phyloP scores from a whole-genome alignment of 2,329 filamentous ascomycete species.

The Fusarium paranaense region DNA sequence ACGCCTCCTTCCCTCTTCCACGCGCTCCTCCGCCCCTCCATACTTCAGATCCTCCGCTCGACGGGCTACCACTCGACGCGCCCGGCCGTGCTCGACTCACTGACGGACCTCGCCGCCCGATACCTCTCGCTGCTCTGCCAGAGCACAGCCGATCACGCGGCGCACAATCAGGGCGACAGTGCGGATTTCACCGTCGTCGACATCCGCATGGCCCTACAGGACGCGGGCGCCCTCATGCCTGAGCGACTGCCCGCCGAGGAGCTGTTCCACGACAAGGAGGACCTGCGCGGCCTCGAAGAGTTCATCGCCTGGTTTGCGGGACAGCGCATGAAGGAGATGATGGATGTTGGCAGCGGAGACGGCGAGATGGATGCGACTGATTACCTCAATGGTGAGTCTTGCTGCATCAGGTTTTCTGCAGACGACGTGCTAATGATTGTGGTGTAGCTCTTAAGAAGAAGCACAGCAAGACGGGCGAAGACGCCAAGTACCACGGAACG shows the following conservation, averaged over 20 bases:
- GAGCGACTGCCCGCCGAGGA: slow-evolving; percentile 76
- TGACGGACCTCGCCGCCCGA: slow-evolving; percentile 87
- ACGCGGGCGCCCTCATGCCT: slow-evolving; percentile 80
- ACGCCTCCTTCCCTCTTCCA: slow-evolving; percentile 67
- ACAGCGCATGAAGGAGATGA: slow-evolving; percentile 80
- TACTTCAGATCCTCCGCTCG: slow-evolving; percentile 92
- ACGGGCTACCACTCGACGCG: slow-evolving; percentile 88
- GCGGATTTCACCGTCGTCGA: slow-evolving; percentile 70
- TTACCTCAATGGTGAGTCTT: slow-evolving; percentile 71
- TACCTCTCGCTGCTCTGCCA: slow-evolving; percentile 83
- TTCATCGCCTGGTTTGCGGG: slow-evolving; percentile 86
- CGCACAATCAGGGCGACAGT: slow-evolving; percentile 72
- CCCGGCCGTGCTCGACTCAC: slow-evolving; percentile 83
- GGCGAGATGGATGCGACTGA: slow-evolving; percentile 73
- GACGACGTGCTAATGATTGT: slow-evolving; percentile 53
- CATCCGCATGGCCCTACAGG: slow-evolving; percentile 85
- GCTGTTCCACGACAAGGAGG: slow-evolving; percentile 77
- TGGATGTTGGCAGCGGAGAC: slow-evolving; percentile 81
- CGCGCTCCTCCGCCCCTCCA: slow-evolving; percentile 84
- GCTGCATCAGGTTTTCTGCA: not conserved
- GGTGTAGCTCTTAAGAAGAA: slow-evolving; percentile 84
- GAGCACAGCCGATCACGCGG: slow-evolving; percentile 77
- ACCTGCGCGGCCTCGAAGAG: slow-evolving; percentile 79
- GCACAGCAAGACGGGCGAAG: slow-evolving; percentile 88
- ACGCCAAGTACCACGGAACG: slow-evolving; percentile 86